phyloP scores from a whole-genome alignment of 1,284 basidiomycete species.

The Microstroma glucosiphilum region DNA sequence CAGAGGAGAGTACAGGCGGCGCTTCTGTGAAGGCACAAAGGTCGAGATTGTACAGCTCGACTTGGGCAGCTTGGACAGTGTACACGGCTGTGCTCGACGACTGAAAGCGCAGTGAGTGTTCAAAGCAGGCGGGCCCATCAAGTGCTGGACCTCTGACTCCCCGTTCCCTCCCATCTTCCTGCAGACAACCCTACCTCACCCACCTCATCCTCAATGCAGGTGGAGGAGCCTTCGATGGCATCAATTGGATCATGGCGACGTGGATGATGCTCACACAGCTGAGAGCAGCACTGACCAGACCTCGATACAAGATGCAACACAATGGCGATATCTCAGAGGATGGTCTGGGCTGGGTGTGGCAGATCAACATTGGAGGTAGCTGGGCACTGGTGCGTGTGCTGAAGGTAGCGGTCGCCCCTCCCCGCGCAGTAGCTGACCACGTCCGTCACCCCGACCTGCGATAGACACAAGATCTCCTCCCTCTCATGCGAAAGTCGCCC shows the following conservation, averaged over 20 bases:
- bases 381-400: slow-evolving; percentile 40
- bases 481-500: slow-evolving; percentile 34
- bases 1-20: slow-evolving; percentile 33
- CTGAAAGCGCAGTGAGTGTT: slow-evolving; percentile 23
- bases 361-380: slow-evolving; percentile 48
- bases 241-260: slow-evolving; percentile 41
- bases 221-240: slow-evolving; percentile 42
- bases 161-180: slow-evolving; percentile 6
- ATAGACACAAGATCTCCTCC: slow-evolving; percentile 29
- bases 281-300: slow-evolving; percentile 46
- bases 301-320: slow-evolving; percentile 46
- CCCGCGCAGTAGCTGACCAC: not conserved
- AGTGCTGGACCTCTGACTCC: not conserved
- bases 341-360: slow-evolving; percentile 50
- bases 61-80: slow-evolving; percentile 45
- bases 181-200: slow-evolving; percentile 41
- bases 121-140: slow-evolving; percentile 4
- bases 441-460: not conserved
- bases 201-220: slow-evolving; percentile 51
- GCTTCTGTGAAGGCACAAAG: slow-evolving; percentile 39
- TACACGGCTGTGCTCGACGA: slow-evolving; percentile 38
- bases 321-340: slow-evolving; percentile 46
- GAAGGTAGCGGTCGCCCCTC: not conserved
- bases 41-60: slow-evolving; percentile 49
- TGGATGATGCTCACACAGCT: slow-evolving; percentile 44